Evolutionary conservation across 164 flowering plant genomes (phyloP), one percentile per base, ranked within the genome.

Genomic region (Protea cynaroides): DNA sequence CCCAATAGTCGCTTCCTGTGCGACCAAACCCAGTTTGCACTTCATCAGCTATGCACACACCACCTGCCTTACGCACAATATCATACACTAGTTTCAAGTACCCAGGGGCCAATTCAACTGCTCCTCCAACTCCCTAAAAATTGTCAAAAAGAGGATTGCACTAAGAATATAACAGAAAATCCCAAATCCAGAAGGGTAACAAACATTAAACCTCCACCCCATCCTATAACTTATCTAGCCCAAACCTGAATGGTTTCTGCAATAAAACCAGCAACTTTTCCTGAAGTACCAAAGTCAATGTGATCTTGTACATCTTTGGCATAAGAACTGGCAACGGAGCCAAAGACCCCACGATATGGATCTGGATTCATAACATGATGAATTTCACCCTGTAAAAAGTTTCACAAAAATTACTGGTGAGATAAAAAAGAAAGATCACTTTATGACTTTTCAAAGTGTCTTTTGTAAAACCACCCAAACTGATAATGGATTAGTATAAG

Each of bases 21-120:
- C 99, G 96, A 68, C 97, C 99, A 84, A 94, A 94, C 47, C 96
- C 99, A 72, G 92, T 89, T 81, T 94, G 99, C 14, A 94, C 99
- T 80, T 94, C 99, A 75, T 94, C 99, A 61, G 99, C 97, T 54
- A 94, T 94, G 76, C 99, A 94, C 57, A 94, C 87, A 69, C 99
- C 99, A 49, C 97, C 99, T 66, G 96, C 96, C 70, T 86, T 88
- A 66, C 72, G 96, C 14, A 91, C 88, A 65, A 86, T 86, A 64
- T 91, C 96, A 72, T 94, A 94, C 21, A 89, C 99, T 75, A 57
- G 63, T 79, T 84, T 88, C 75, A 94, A 72, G 77, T 94, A 94
- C 64, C 96, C 96, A 50, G 99, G 97, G 62, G 97, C 97, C 70
- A 94, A 74, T 71, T 94, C 99, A 60, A 94, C 96, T 43, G 96